A percentile compares a stretch with the other conserved stretches of the same genome.
These are phyloP conservation scores for Trametes sanguinea DNA, from an alignment of 768 basidiomycete species.

Conservation along the genomic window DNA sequence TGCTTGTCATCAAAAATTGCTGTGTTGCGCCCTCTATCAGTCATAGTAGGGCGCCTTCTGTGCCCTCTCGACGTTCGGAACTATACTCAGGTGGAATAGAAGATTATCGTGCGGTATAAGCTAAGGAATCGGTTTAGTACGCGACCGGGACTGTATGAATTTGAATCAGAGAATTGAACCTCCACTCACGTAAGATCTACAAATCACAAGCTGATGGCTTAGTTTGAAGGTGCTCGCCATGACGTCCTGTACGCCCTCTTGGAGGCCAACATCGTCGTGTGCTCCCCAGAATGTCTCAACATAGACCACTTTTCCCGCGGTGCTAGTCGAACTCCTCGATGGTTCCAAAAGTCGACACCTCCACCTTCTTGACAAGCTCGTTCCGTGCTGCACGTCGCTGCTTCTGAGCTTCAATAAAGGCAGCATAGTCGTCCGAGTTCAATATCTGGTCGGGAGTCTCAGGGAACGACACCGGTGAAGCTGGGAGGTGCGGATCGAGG, in stretches of 20 bases:
- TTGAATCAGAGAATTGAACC: too few relatives aligned
- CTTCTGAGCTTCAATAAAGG: conserved; percentile 41
- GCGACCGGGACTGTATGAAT: too few relatives aligned
- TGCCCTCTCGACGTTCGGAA: too few relatives aligned
- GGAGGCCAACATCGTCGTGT: conserved; percentile 57
- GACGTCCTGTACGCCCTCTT: conserved; percentile 72
- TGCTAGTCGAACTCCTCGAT: conserved; percentile 54
- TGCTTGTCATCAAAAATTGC: too few relatives aligned
- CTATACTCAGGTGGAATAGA: too few relatives aligned
- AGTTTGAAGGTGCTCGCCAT: conserved; percentile 35
- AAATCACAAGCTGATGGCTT: too few relatives aligned
- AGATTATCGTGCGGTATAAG: too few relatives aligned
- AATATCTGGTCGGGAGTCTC: conserved; percentile 32
- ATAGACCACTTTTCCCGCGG: conserved; percentile 49
- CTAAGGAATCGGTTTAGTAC: too few relatives aligned
- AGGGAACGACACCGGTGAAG: conserved; percentile 40
- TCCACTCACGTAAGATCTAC: too few relatives aligned
- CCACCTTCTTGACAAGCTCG: conserved; percentile 45
- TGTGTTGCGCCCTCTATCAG: too few relatives aligned
- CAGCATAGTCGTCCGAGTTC: conserved; percentile 45
- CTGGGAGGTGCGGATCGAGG: conserved; percentile 62
- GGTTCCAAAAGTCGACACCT: conserved; percentile 50
- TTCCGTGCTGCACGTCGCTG: conserved; percentile 45
- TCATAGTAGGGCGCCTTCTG: too few relatives aligned
- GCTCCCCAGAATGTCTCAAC: conserved; percentile 59